Evolutionary conservation across 2,329 filamentous ascomycete genomes (phyloP).

Genomic region (Lasiodiplodia sp.): DNA sequence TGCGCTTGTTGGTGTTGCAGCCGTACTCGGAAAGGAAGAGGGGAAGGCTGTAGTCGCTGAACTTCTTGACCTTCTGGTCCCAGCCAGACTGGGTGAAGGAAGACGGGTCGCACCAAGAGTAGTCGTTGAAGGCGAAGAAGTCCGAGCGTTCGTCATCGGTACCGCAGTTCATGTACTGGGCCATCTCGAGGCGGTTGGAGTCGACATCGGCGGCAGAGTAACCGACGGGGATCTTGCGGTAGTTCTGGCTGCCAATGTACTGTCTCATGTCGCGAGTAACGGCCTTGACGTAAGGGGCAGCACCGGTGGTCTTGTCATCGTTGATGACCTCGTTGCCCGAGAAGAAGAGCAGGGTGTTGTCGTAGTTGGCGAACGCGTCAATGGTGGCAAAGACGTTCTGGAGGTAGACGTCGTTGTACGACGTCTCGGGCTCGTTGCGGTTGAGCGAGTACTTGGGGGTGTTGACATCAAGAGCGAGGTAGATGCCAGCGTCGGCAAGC

Average conservation of each 20-base stretch:
- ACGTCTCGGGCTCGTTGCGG: conserved; percentile 72
- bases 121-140: conserved; percentile 90
- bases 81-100: conserved; percentile 77
- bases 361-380: conserved; percentile 81
- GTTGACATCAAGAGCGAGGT: conserved; percentile 91
- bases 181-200: conserved; percentile 85
- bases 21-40: conserved; percentile 95
- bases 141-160: conserved; percentile 82
- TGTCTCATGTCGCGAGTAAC: conserved; percentile 82
- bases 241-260: conserved; percentile 75
- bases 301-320: conserved; percentile 65
- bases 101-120: conserved; percentile 71
- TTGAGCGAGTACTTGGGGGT: conserved; percentile 90
- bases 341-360: conserved; percentile 87
- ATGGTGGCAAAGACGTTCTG: conserved; percentile 82
- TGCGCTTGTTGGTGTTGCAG: conserved; percentile 81
- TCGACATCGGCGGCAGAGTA: conserved; percentile 88
- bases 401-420: conserved; percentile 88
- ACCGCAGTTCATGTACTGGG: conserved; percentile 93
- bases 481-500: conserved; percentile 85
- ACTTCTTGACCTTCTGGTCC: conserved; percentile 59
- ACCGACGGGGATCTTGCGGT: conserved; percentile 75
- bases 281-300: conserved; percentile 74
- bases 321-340: conserved; percentile 82
- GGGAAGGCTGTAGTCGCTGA: conserved; percentile 47